These are phyloP conservation scores for Lignosus rhinocerotis DNA, from an alignment of 1,284 basidiomycete species.

Conservation along the genomic window DNA sequence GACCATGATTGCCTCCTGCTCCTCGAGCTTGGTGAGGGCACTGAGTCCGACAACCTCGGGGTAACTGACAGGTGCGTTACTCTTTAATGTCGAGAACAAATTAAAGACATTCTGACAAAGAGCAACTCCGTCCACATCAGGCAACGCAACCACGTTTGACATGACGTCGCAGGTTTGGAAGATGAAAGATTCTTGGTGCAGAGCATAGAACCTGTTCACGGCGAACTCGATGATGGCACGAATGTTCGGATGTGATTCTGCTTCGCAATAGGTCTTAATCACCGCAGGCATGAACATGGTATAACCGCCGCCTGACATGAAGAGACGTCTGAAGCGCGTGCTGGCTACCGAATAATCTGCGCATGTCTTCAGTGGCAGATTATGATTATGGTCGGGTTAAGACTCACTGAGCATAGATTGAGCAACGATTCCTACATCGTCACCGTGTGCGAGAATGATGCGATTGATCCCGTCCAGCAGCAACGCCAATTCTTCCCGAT, in stretches of 20 bases:
- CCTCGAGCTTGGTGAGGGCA: slow-evolving; percentile 64
- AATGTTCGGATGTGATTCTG: slow-evolving; percentile 54
- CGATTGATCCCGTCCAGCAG: slow-evolving; percentile 71
- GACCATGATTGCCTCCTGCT: slow-evolving; percentile 71
- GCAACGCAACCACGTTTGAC: slow-evolving; percentile 53
- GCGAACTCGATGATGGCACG: slow-evolving; percentile 73
- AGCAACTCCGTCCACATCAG: slow-evolving; percentile 49
- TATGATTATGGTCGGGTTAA: not conserved
- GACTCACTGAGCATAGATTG: slow-evolving; percentile 69
- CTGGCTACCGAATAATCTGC: slow-evolving; percentile 59
- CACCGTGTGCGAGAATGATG: slow-evolving; percentile 65
- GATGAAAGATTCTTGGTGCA: slow-evolving; percentile 75
- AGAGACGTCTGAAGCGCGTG: slow-evolving; percentile 75
- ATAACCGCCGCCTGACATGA: slow-evolving; percentile 72
- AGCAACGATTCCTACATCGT: slow-evolving; percentile 70
- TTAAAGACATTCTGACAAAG: slow-evolving; percentile 53
- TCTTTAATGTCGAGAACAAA: slow-evolving; percentile 57
- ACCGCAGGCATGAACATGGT: slow-evolving; percentile 71
- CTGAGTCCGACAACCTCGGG: slow-evolving; percentile 69
- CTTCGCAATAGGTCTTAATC: slow-evolving; percentile 67
- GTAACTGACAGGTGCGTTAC: slow-evolving; percentile 38
- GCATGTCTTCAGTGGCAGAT: not conserved
- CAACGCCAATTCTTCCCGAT: slow-evolving; percentile 68
- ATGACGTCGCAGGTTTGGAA: slow-evolving; percentile 73
- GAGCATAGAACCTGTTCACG: slow-evolving; percentile 69